phyloP scores from a whole-genome alignment of 2,329 filamentous ascomycete species.

The Alternaria incomplexa region DNA sequence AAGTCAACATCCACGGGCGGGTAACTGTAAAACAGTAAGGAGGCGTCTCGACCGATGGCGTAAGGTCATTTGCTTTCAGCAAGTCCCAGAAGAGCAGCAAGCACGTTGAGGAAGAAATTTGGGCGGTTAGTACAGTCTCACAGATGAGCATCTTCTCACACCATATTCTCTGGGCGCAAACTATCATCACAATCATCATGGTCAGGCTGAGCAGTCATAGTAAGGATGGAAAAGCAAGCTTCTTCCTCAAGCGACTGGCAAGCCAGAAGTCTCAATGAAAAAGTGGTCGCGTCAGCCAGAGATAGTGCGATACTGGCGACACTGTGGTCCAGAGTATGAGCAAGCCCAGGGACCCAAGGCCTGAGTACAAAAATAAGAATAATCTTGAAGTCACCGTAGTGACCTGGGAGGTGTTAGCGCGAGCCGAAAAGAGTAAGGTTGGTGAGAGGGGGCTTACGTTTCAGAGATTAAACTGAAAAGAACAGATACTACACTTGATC shows the following conservation, averaged over 20 bases:
- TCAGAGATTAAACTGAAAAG: constrained; percentile 1
- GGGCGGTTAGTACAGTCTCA: too few species aligned
- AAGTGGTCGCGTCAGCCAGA: neutral
- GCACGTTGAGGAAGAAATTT: too few species aligned
- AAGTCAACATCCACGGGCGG: neutral
- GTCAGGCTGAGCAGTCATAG: neutral
- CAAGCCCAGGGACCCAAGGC: constrained; percentile 1
- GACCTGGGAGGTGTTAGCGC: neutral
- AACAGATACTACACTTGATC: constrained; percentile 3
- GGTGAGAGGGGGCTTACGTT: neutral
- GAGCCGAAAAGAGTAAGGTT: neutral
- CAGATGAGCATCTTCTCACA: too few species aligned
- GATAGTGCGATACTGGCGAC: neutral
- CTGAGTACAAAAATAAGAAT: neutral
- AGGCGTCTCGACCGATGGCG: too few species aligned
- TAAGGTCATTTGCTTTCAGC: too few species aligned
- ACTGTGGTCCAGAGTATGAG: neutral
- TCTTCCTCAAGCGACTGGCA: neutral
- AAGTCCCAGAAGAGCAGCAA: too few species aligned
- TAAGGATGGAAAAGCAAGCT: neutral
- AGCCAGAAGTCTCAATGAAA: neutral
- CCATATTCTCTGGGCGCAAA: too few species aligned
- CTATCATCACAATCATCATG: too few species aligned
- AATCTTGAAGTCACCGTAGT: neutral
- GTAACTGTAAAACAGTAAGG: too few species aligned